These are phyloP conservation scores for Teunomyces cretensis DNA, from an alignment of 805 yeast genomes.

Conservation along the genomic window DNA sequence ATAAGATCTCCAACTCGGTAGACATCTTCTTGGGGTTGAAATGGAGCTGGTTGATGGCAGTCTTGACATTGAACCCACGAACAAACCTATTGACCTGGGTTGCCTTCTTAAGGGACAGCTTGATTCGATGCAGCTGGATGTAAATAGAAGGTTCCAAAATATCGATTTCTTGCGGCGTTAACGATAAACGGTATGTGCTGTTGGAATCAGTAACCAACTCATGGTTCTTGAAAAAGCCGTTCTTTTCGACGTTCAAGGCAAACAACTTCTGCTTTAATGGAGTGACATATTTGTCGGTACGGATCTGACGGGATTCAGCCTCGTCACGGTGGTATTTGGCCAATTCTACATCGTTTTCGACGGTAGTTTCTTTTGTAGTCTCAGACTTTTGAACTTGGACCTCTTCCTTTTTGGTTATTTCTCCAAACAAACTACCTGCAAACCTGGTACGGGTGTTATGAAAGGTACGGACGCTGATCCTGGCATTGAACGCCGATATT, in stretches of 20 bases:
- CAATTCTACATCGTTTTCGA: conserved; percentile 35
- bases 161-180: conserved; percentile 66
- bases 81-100: conserved; percentile 76
- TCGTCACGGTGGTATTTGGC: conserved; percentile 54
- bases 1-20: conserved; percentile 71
- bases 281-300: conserved; percentile 57
- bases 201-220: conserved; percentile 48
- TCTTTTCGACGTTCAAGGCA: conserved; percentile 52
- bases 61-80: conserved; percentile 64
- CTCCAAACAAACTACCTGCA: conserved; percentile 29
- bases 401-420: conserved; percentile 24
- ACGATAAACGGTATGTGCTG: conserved; percentile 51
- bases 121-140: conserved; percentile 75
- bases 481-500: conserved; percentile 3
- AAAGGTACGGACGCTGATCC: conserved; percentile 2
- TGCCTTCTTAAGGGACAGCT: conserved; percentile 87
- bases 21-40: conserved; percentile 79
- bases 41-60: conserved; percentile 90
- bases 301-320: conserved; percentile 39
- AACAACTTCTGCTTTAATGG: conserved; percentile 73
- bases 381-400: conserved; percentile 8
- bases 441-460: conserved; percentile 12
- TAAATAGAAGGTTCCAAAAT: conserved; percentile 87
- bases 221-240: conserved; percentile 70
- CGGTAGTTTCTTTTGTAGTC: conserved; percentile 20